A percentile compares a stretch with the other conserved stretches of the same genome.
These are phyloP conservation scores for Nicotiana tomentosiformis DNA, from an alignment of 257 asterid genomes.

Conservation along the genomic window DNA sequence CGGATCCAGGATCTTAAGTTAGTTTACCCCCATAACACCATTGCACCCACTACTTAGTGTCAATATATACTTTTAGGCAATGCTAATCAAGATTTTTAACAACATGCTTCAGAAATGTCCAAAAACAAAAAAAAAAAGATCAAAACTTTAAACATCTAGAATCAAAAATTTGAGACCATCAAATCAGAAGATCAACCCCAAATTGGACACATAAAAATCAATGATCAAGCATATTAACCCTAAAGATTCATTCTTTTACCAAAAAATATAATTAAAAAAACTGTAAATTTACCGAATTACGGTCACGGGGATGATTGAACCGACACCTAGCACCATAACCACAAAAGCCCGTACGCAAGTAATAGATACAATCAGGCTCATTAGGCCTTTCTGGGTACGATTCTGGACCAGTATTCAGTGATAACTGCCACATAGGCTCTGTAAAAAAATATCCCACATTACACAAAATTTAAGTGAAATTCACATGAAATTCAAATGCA, in stretches of 20 bases:
- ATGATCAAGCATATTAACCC: constrained; percentile 31
- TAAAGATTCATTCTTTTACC: not conserved
- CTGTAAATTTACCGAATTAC: constrained; percentile 34
- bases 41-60: not conserved
- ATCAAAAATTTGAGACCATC: not conserved
- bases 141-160: not conserved
- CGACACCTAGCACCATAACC: constrained; percentile 91
- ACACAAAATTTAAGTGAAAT: constrained; percentile 34
- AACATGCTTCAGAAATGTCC: constrained; percentile 1
- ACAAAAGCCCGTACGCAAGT: constrained; percentile 85
- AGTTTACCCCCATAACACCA: not conserved
- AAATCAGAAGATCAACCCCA: constrained; percentile 17
- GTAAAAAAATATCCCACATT: constrained; percentile 22
- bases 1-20: not conserved
- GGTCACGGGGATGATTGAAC: constrained; percentile 91
- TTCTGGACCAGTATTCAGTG: constrained; percentile 58
- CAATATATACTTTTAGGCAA: not conserved
- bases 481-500: constrained; percentile 42
- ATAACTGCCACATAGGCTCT: constrained; percentile 96
- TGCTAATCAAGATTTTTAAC: not conserved
- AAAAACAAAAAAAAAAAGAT: constrained; percentile 3
- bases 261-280: not conserved
- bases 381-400: constrained; percentile 84
- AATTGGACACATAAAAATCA: constrained; percentile 13
- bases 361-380: constrained; percentile 84